Conservation (phyloP, 2,329 filamentous ascomycete genomes). For the Neopestalotiopsis sp. region DNA sequence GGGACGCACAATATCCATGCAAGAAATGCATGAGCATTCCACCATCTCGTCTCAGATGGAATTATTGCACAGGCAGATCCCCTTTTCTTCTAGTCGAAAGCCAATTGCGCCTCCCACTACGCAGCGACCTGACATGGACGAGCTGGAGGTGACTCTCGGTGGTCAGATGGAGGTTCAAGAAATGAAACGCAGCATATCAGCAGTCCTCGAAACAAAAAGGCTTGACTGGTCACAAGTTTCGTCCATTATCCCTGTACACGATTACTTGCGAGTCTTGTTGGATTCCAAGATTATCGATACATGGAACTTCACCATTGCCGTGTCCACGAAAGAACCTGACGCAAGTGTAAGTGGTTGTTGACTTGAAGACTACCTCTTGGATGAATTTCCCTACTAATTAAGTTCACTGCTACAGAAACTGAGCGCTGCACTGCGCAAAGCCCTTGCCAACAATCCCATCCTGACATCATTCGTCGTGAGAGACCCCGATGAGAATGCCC, state of each 20-base stretch:
- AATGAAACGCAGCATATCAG: not conserved
- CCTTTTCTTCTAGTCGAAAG: not conserved
- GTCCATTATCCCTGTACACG: slow-evolving; percentile 7
- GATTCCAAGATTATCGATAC: slow-evolving; percentile 9
- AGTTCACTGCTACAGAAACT: not conserved
- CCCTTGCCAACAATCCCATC: not conserved
- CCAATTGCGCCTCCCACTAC: no score
- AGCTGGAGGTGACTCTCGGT: not conserved
- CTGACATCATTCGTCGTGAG: not conserved
- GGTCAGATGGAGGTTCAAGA: not conserved
- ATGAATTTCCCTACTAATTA: not conserved
- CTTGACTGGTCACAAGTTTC: not conserved
- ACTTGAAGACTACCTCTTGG: not conserved
- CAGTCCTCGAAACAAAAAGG: not conserved
- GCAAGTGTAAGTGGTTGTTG: not conserved
- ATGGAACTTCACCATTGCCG: slow-evolving; percentile 15
- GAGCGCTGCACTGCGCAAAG: not conserved
- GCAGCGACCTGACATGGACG: not conserved
- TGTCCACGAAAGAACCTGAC: not conserved
- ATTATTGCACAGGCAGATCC: not conserved
- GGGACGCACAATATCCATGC: not conserved
- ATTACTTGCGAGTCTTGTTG: slow-evolving; percentile 13
- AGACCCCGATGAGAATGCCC: not conserved
- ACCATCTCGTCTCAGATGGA: not conserved
- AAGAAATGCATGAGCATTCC: not conserved